These are phyloP conservation scores for Ambrosia trifida DNA, from an alignment of 129 eudicot genomes.

Conservation along the genomic window DNA sequence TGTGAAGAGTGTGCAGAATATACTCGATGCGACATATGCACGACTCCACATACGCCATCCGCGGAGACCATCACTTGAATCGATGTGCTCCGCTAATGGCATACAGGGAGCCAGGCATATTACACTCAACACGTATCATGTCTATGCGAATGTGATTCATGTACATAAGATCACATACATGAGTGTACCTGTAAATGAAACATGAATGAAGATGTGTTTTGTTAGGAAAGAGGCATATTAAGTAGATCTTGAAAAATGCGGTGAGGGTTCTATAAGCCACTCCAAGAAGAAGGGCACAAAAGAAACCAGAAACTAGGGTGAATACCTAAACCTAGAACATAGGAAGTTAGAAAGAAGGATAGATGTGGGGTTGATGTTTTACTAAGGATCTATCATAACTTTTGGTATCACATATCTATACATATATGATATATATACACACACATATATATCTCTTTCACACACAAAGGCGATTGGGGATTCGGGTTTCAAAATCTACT, in stretches of 20 bases:
- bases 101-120: constrained; percentile 96
- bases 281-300: constrained; percentile 12
- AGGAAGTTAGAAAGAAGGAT: constrained; percentile 21
- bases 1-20: neutral
- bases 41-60: constrained; percentile 95
- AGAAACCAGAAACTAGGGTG: neutral
- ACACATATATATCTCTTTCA: neutral
- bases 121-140: constrained; percentile 3
- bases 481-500: constrained; percentile 8
- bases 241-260: neutral
- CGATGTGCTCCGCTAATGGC: constrained; percentile 73
- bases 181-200: constrained; percentile 5
- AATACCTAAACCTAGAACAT: too few species aligned
- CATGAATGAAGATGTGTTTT: neutral
- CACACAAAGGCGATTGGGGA: constrained; percentile 8
- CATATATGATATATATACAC: neutral
- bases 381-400: constrained; percentile 14
- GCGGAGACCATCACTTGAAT: constrained; percentile 48
- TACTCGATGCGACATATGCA: constrained; percentile 43
- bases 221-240: neutral
- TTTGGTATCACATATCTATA: neutral
- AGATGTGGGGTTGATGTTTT: constrained; percentile 17
- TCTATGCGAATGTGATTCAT: neutral
- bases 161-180: neutral
- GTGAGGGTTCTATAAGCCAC: neutral